Conservation (phyloP, 2,329 filamentous ascomycete species). For the Pseudogymnoascus sp. region DNA sequence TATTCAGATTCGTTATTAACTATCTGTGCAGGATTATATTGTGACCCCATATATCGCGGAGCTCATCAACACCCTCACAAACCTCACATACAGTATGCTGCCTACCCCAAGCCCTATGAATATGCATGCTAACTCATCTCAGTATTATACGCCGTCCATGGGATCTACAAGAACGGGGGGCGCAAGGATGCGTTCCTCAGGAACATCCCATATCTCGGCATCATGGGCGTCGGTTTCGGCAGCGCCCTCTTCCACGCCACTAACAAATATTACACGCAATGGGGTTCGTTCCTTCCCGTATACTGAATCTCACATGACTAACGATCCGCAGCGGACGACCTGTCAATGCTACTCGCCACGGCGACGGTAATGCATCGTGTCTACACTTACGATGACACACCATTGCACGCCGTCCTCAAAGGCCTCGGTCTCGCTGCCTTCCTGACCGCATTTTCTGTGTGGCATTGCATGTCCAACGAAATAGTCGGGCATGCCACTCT, state of each 20-base stretch:
- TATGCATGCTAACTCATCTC: not conserved
- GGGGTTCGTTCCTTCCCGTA: conserved; percentile 36
- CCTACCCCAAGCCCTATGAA: not conserved
- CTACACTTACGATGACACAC: conserved; percentile 36
- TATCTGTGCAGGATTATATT: conserved; percentile 40
- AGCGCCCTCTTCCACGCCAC: conserved; percentile 36
- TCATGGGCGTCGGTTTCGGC: conserved; percentile 35
- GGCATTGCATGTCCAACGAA: conserved; percentile 24
- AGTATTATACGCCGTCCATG: conserved; percentile 24
- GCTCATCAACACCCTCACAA: conserved; percentile 45
- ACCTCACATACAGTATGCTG: conserved; percentile 39
- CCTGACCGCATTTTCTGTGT: conserved; percentile 35
- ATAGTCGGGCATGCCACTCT: conserved; percentile 21
- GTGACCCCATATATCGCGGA: conserved; percentile 44
- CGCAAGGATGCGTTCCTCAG: conserved; percentile 24
- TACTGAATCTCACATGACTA: not conserved
- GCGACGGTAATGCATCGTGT: conserved; percentile 44
- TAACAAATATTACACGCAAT: conserved; percentile 38
- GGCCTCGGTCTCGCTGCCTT: conserved; percentile 35
- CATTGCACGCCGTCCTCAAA: conserved; percentile 31
- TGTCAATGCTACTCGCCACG: conserved; percentile 49
- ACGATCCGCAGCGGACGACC: conserved; percentile 37
- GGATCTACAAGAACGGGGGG: conserved; percentile 23
- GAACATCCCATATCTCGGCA: conserved; percentile 34
- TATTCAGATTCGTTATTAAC: not conserved